These are phyloP conservation scores for Coniochaeta prunicola DNA, from an alignment of 2,329 filamentous ascomycete genomes.

Conservation along the genomic window DNA sequence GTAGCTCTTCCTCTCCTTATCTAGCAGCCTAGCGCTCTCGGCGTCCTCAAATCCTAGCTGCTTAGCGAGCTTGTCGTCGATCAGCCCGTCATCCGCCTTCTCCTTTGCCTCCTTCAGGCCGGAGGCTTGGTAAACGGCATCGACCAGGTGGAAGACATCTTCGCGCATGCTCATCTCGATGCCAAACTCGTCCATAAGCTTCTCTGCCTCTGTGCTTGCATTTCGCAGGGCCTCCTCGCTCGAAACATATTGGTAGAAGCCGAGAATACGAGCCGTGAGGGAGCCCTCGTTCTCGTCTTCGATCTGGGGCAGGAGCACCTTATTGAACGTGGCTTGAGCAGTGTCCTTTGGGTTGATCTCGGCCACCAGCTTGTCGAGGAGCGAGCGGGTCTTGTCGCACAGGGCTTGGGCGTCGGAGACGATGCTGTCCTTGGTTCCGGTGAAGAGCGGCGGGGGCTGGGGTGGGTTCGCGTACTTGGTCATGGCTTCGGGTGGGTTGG, in stretches of 20 bases:
- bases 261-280: constrained; percentile 57
- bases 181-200: constrained; percentile 66
- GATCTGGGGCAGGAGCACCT: constrained; percentile 60
- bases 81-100: constrained; percentile 38
- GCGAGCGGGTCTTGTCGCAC: constrained; percentile 53
- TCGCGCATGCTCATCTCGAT: constrained; percentile 78
- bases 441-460: constrained; percentile 72
- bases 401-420: constrained; percentile 59
- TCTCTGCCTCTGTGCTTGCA: constrained; percentile 69
- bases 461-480: constrained; percentile 65
- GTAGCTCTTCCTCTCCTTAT: constrained; percentile 72
- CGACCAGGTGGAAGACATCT: constrained; percentile 65
- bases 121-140: constrained; percentile 46
- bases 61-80: constrained; percentile 15
- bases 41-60: constrained; percentile 34
- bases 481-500: constrained; percentile 55
- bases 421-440: constrained; percentile 62
- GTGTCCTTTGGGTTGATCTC: constrained; percentile 45
- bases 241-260: constrained; percentile 77
- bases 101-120: constrained; percentile 38
- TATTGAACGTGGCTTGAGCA: constrained; percentile 45
- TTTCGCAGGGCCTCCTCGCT: constrained; percentile 61
- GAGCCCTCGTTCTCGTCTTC: constrained; percentile 61
- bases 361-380: constrained; percentile 62
- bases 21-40: constrained; percentile 64